Base-by-base conservation (phyloP, 2,329 filamentous ascomycete species). In the Periconia macrospinosa region DNA sequence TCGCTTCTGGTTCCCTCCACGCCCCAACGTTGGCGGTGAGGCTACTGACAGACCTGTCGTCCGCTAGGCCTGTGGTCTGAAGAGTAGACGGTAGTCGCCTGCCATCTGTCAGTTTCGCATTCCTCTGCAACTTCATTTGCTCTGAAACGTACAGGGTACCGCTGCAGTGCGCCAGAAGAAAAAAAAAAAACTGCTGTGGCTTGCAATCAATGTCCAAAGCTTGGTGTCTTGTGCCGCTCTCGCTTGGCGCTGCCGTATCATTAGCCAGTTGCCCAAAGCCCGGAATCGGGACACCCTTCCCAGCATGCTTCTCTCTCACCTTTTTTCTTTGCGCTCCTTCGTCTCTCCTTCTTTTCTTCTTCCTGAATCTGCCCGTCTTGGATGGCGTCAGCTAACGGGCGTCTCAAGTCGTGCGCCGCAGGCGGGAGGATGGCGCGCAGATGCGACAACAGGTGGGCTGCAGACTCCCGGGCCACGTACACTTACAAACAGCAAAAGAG, bases 101-200 rank as follows among this genome's bases (percentile, higher is more conserved):
- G 60, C 58, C 58, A 67, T 61, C 64, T 70, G 70, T 73, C 66
- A 71, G 63, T 69, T 58, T 58, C 40, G 57, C 60, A 57, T 60
- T 53, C 58, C 57, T 61, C 61, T 58, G 53, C 61, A 59, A 62
- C 61, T 62, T 61, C 61, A 67, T 69, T 64, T 50, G 55, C 45
- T 53, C 60, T 67, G 62, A 67, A 70, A 64, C 71, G 57, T 72
- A 73, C 71, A 59, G 65, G 70, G 67, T 20, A 42, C 17, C 17
- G 41, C 41, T 42, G 17, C 41, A 17, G 45, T 11, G 23, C 13
- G 10, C 17, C 18, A 41, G 40, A 41, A n/a, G n/a, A n/a, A 15
- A 18, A 3, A 3, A 18, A 27, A 27, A 27, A 5, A 3, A 5
- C 23, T 27, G 23, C 23, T 8, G 23, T 27, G 23, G 23, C 23